A percentile compares a stretch with the other conserved stretches of the same genome.
Evolutionary conservation across 2,329 filamentous ascomycete species (phyloP).

Genomic region (Sporothrix sp.): DNA sequence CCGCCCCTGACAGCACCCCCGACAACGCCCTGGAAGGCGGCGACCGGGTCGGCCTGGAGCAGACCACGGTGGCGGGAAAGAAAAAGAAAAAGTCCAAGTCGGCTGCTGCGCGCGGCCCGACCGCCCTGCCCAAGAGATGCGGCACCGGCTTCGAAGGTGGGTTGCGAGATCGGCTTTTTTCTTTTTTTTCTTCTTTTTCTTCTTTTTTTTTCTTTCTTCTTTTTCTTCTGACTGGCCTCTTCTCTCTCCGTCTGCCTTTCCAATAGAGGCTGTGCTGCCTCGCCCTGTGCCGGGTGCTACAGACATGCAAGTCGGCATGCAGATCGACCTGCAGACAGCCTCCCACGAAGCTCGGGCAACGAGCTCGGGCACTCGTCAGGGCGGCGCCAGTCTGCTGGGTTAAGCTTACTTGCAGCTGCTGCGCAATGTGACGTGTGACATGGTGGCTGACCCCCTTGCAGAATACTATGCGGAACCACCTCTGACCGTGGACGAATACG

Average conservation of each 20-base stretch:
- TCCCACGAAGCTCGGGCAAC: not conserved
- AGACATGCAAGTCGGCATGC: not conserved
- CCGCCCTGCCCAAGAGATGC: conserved; percentile 33
- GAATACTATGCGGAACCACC: conserved; percentile 74
- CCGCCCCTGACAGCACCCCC: no score
- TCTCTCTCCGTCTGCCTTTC: no score
- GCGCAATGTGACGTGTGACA: not conserved
- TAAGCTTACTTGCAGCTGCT: not conserved
- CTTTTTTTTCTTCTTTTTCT: no score
- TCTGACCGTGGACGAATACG: conserved; percentile 58
- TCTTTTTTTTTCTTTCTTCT: not conserved
- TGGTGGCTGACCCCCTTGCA: conserved; percentile 18
- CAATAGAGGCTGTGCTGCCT: conserved; percentile 2
- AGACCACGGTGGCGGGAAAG: not conserved
- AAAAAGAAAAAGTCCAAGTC: conserved; percentile 34
- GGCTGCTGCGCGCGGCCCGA: conserved; percentile 29
- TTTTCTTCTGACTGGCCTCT: no score
- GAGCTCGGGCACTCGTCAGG: not conserved
- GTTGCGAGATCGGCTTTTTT: not conserved
- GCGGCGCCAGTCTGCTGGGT: no score
- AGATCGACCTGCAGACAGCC: no score
- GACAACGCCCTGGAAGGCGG: not conserved
- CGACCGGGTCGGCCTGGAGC: conserved; percentile 3
- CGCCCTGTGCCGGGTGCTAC: not conserved
- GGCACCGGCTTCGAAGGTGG: conserved; percentile 60